phyloP scores from a whole-genome alignment of 257 asterid genomes.

The Echium plantagineum region DNA sequence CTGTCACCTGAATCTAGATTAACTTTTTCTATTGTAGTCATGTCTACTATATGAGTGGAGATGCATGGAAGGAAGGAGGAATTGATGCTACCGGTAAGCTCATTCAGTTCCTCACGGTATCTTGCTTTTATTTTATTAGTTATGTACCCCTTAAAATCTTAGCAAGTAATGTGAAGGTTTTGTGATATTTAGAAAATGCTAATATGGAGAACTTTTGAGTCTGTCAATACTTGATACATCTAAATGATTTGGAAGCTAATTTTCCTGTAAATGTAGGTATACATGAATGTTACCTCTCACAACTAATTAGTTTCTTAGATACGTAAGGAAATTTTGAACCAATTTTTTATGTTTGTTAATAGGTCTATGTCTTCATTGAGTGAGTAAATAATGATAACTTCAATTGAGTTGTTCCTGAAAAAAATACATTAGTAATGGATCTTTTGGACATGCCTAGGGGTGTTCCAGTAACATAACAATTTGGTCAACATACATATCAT shows the following conservation, averaged over 20 bases:
- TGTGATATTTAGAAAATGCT: neutral
- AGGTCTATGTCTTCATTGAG: too few species aligned
- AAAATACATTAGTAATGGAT: too few species aligned
- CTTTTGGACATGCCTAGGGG: too few species aligned
- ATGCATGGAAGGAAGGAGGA: conserved; percentile 99
- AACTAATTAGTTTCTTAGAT: neutral
- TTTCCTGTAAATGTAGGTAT: too few species aligned
- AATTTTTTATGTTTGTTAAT: too few species aligned
- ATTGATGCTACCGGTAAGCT: conserved; percentile 95
- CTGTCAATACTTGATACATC: neutral
- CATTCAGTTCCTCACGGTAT: conserved; percentile 5
- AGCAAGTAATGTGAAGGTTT: neutral
- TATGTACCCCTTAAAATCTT: neutral
- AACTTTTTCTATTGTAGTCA: conserved; percentile 54
- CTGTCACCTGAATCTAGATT: conserved; percentile 11
- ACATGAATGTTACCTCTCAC: neutral
- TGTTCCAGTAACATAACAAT: too few species aligned
- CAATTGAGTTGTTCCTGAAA: too few species aligned
- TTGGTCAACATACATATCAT: too few species aligned
- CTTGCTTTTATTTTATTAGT: neutral
- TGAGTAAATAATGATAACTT: too few species aligned
- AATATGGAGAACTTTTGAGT: neutral
- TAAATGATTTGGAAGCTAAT: neutral
- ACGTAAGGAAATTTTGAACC: too few species aligned
- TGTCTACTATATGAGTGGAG: conserved; percentile 99